A percentile compares a stretch with the other conserved stretches of the same genome.
phyloP scores from a whole-genome alignment of 225 moss, liverwort and hornwort species.

The Lunularia cruciata region DNA sequence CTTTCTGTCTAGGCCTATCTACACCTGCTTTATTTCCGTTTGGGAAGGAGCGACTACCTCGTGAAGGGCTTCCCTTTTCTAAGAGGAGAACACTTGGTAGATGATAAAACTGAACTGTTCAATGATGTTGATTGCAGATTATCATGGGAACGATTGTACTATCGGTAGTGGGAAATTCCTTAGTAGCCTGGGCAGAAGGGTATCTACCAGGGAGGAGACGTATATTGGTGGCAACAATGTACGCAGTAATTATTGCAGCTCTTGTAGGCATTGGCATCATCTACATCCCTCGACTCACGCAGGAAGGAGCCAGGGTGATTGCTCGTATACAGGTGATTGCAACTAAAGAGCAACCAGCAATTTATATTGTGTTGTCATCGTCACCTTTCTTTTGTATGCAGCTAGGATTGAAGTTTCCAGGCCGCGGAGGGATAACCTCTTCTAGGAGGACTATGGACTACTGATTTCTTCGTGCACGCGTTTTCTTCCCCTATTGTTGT shows the following conservation, averaged over 20 bases:
- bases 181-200: constrained; percentile 55
- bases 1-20: no score
- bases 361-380: no score
- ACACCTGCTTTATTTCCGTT: no score
- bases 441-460: no score
- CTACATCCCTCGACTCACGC: constrained; percentile 58
- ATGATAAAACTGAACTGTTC: background rate
- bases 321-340: constrained; percentile 51
- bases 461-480: no score
- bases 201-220: constrained; percentile 56
- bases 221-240: constrained; percentile 55
- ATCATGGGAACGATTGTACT: constrained; percentile 61
- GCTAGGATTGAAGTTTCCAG: no score
- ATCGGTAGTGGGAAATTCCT: constrained; percentile 56
- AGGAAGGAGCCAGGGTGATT: constrained; percentile 58
- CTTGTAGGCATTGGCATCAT: constrained; percentile 55
- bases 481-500: background rate
- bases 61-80: background rate
- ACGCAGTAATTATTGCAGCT: constrained; percentile 60
- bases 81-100: background rate
- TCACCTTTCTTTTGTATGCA: no score
- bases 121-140: constrained; percentile 39
- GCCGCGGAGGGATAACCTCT: no score
- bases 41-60: background rate
- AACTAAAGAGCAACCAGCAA: no score